Conservation (phyloP, 2,329 filamentous ascomycete species). For the Paecilomyces fulvus region DNA sequence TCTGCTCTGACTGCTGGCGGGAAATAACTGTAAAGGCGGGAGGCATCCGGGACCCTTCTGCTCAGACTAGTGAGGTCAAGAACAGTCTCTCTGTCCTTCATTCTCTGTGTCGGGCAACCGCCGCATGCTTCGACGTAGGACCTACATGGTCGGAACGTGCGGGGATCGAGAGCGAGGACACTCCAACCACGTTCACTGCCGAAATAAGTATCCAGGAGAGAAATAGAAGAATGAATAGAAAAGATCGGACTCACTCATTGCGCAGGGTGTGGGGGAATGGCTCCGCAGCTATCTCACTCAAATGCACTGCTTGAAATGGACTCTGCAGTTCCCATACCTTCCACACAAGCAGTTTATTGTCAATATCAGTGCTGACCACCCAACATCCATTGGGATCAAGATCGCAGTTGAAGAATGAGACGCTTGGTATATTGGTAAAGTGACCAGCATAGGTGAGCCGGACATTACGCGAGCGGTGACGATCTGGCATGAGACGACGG, state of each 20-base stretch:
- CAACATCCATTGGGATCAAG: conserved; percentile 47
- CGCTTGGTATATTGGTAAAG: conserved; percentile 47
- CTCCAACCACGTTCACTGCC: conserved; percentile 34
- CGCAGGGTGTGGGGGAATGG: conserved; percentile 18
- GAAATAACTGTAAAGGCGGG: conserved; percentile 19
- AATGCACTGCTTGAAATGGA: conserved; percentile 20
- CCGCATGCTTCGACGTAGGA: conserved; percentile 34
- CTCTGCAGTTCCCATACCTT: conserved; percentile 34
- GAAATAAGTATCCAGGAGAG: conserved; percentile 4
- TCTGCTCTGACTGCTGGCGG: conserved; percentile 11
- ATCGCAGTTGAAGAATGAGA: conserved; percentile 52
- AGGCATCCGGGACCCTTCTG: conserved; percentile 17
- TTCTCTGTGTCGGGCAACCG: conserved; percentile 16
- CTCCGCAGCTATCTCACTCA: conserved; percentile 19
- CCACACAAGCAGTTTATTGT: conserved; percentile 43
- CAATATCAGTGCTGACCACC: conserved; percentile 51
- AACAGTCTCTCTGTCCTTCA: conserved; percentile 12
- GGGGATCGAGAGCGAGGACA: conserved; percentile 39
- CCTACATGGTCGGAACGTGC: conserved; percentile 28
- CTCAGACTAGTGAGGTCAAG: conserved; percentile 23
- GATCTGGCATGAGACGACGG: conserved; percentile 17
- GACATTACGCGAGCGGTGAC: conserved; percentile 33
- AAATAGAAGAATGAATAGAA: neutral
- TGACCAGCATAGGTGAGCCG: conserved; percentile 36
- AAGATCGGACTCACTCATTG: conserved; percentile 11